These are phyloP conservation scores for Pyrus pyrifolia DNA, from an alignment of 306 rosid genomes.

Conservation along the genomic window DNA sequence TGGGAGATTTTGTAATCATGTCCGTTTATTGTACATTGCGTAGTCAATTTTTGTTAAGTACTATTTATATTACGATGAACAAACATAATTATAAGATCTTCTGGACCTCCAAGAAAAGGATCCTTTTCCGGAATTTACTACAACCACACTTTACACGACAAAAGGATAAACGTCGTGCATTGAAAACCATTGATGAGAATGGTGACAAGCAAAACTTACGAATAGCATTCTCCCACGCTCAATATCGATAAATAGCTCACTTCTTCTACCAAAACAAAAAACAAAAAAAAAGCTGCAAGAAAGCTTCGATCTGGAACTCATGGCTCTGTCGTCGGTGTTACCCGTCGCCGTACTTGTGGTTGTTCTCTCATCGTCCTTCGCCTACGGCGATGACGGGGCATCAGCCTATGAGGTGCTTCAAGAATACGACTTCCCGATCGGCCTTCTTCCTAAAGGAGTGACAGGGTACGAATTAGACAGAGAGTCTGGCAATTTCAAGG, in stretches of 20 bases:
- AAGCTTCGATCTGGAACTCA: not conserved
- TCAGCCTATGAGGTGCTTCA: slow-evolving; percentile 48
- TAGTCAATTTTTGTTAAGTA: accelerated
- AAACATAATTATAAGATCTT: accelerated
- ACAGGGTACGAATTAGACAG: slow-evolving; percentile 40
- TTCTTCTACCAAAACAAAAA: not conserved
- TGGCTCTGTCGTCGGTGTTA: not conserved
- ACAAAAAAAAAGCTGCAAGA: not conserved
- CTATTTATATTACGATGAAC: too few species aligned
- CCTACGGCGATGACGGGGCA: slow-evolving; percentile 3
- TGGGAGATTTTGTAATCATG: accelerated
- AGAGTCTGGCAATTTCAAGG: slow-evolving; percentile 37
- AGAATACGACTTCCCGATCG: slow-evolving; percentile 48
- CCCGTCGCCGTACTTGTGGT: not conserved
- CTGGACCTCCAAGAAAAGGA: too few species aligned
- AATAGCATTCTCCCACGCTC: not conserved
- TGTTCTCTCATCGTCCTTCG: not conserved
- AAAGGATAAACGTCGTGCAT: not conserved
- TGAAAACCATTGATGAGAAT: not conserved
- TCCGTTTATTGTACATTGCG: accelerated
- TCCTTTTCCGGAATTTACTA: not conserved
- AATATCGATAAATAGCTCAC: too few species aligned
- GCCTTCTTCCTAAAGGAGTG: slow-evolving; percentile 56
- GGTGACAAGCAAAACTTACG: not conserved
- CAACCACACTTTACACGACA: not conserved